Base-by-base conservation (phyloP, 768 basidiomycete genomes). In the Multifurca ochricompacta region DNA sequence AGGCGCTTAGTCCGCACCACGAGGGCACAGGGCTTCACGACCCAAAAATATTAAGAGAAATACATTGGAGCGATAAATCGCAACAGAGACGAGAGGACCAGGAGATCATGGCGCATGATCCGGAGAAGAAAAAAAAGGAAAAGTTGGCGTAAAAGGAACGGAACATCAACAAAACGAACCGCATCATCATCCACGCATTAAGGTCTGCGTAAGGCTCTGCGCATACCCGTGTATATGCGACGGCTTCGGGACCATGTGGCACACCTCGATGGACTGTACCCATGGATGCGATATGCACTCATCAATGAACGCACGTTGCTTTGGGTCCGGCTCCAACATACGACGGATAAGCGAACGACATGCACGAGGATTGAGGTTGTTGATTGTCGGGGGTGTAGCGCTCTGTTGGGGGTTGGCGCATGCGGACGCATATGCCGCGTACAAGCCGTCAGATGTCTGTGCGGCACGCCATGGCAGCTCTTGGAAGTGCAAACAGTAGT, bases 381-480 rank as follows among this genome's bases (percentile, higher is more conserved):
- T 87, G 65, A 97, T 85, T 25, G 93, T 94, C 46, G 80, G 75
- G 14, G 74, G 76, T 59, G 65, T 68, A 35, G 73, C 65, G 2
- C 77, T 75, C 54, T 74, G 72, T 9, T 75, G 66, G 14, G 71
- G 69, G 40, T 71, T 72, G 14, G 72, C 70, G 62, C 79, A 82
- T 3, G 81, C 79, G 11, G 76, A 63, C 0, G 72, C 78, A 67
- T 97, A 99, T 3, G 86, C 73, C 0, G 83, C 75, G 69, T 91
- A 99, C 9, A 95, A 78, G 8, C 77, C 69, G 66, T 99, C 95
- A 8, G 81, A 73, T 16, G 74, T 71, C 66, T 97, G 94, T 31
- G 95, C 95, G 2, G 87, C 90, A 54, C 94, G 87, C 95, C 96
- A 99, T 2, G 95, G 95, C 48, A 99, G 80, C 68, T 99, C 95